Percentiles rank a stretch among this genome's conserved stretches.
Conservation (phyloP, 176 grass and related monocot genomes). For the Alopecurus myosuroides region DNA sequence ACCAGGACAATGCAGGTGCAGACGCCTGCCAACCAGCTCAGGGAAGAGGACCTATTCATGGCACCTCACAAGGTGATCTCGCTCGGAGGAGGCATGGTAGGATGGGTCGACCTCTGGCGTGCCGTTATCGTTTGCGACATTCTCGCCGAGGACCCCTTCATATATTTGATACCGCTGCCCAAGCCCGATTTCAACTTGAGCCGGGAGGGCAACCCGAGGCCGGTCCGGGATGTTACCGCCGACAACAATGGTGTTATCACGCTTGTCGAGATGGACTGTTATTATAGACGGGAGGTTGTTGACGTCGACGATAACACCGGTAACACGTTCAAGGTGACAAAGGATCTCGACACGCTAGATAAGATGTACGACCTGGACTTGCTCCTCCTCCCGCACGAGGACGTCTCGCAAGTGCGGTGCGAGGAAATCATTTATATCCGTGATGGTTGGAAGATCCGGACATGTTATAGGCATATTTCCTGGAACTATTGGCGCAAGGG, state of each 20-base stretch:
- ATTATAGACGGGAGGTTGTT: background rate
- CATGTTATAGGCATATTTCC: background rate
- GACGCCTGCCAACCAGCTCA: too few relatives aligned
- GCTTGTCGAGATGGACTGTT: background rate
- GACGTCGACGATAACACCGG: too few relatives aligned
- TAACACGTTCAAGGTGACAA: background rate
- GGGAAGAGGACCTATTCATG: too few relatives aligned
- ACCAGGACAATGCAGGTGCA: too few relatives aligned
- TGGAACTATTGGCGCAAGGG: too few relatives aligned
- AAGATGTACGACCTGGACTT: background rate
- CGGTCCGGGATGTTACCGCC: background rate
- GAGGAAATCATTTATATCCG: background rate
- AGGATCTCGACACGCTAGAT: background rate
- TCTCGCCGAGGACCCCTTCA: background rate
- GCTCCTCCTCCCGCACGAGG: background rate
- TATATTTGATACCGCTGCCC: background rate
- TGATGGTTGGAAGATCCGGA: background rate
- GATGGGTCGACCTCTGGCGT: background rate
- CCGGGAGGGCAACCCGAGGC: too few relatives aligned
- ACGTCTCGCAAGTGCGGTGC: too few relatives aligned
- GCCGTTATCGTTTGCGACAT: background rate
- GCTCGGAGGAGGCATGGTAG: background rate
- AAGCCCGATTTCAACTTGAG: background rate
- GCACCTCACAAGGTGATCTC: background rate
- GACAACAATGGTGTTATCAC: background rate